Conservation (phyloP, 257 asterid species). For the Solanum ahanhuiri region DNA sequence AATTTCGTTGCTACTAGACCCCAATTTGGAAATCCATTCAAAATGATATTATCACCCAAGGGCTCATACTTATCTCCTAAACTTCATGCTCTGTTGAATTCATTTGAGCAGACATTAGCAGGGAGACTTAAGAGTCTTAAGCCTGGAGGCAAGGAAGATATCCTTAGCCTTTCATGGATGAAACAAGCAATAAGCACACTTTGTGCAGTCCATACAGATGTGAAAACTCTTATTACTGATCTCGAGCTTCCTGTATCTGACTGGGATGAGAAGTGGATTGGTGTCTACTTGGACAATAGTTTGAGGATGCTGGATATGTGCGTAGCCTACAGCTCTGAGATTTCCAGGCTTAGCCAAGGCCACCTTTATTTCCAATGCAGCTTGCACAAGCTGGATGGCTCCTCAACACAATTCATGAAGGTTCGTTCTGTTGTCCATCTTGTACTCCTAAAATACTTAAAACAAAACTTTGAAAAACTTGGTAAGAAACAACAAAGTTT, state of each 20-base stretch:
- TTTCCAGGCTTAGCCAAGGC: slow-evolving; percentile 66
- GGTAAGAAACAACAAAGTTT: no score
- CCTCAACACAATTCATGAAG: slow-evolving; percentile 38
- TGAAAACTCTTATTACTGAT: slow-evolving; percentile 45
- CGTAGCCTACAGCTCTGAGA: slow-evolving; percentile 72
- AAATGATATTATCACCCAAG: slow-evolving; percentile 42
- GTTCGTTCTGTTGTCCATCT: slow-evolving; percentile 13
- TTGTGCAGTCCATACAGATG: slow-evolving; percentile 57
- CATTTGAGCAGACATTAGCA: slow-evolving; percentile 56
- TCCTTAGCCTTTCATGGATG: slow-evolving; percentile 69
- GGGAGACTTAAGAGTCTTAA: slow-evolving; percentile 46
- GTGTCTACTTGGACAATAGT: slow-evolving; percentile 64
- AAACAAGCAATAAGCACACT: slow-evolving; percentile 49
- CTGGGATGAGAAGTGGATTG: slow-evolving; percentile 90
- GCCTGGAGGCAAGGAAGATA: slow-evolving; percentile 50
- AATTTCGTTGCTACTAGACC: no score
- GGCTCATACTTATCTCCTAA: slow-evolving; percentile 51
- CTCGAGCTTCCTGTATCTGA: slow-evolving; percentile 67
- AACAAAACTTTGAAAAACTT: no score
- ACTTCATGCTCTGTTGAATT: slow-evolving; percentile 44
- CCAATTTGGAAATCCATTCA: slow-evolving; percentile 74
- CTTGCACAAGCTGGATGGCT: slow-evolving; percentile 29
- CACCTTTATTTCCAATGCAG: slow-evolving; percentile 53
- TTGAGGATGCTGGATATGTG: slow-evolving; percentile 70
- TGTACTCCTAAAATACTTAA: no score